These are phyloP conservation scores for Solidago caesia DNA, from an alignment of 129 eudicot species.

Conservation along the genomic window DNA sequence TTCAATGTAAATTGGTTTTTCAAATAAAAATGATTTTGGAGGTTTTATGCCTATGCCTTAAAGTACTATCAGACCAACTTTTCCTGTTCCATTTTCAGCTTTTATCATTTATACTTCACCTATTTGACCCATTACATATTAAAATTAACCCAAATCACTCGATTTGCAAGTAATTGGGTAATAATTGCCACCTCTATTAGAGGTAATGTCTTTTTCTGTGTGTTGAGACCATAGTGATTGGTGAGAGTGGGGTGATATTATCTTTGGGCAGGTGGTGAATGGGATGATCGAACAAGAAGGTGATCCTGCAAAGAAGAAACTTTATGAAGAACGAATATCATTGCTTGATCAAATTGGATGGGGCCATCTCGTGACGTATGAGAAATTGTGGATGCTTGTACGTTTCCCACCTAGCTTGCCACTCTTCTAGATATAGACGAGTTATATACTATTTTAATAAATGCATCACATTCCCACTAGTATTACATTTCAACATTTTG, in stretches of 20 bases:
- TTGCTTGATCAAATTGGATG: constrained; percentile 74
- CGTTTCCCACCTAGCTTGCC: constrained; percentile 79
- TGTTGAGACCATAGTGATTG: neutral
- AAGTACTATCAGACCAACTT: too few species aligned
- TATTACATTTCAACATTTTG: neutral
- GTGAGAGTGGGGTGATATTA: neutral
- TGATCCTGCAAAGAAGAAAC: constrained; percentile 78
- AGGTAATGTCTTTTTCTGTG: neutral
- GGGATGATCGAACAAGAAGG: constrained; percentile 71
- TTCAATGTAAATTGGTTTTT: too few species aligned
- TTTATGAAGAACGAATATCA: constrained; percentile 68
- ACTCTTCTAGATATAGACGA: constrained; percentile 45
- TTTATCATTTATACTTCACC: too few species aligned
- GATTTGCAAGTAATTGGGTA: too few species aligned
- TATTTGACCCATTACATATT: too few species aligned
- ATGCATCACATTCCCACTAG: constrained; percentile 2
- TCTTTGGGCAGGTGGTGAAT: constrained; percentile 50
- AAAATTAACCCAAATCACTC: too few species aligned
- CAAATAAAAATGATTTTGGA: too few species aligned
- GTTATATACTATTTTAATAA: neutral
- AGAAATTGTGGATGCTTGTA: constrained; percentile 91
- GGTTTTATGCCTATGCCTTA: too few species aligned
- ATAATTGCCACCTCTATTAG: neutral
- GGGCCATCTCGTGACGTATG: constrained; percentile 69
- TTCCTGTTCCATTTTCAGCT: too few species aligned